phyloP scores from a whole-genome alignment of 345 rosid species.

The Citrus sp. region DNA sequence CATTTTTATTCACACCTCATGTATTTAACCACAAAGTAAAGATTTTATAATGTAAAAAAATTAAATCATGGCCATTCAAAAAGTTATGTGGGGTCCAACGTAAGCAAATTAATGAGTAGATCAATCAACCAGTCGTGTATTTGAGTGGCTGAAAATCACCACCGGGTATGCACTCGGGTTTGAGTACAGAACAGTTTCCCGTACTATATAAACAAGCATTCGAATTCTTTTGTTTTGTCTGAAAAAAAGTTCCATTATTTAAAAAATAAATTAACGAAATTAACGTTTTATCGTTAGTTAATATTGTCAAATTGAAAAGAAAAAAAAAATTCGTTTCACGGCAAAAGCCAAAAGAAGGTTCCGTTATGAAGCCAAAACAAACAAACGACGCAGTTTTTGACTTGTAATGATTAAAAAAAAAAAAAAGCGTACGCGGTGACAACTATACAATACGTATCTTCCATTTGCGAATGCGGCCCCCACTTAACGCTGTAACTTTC shows the following conservation, averaged over 20 bases:
- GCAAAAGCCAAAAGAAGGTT: neutral
- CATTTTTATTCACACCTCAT: neutral
- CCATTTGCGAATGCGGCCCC: neutral
- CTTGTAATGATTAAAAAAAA: no score
- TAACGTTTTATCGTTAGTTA: no score
- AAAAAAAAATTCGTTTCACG: neutral
- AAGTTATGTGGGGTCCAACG: neutral
- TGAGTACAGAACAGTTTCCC: neutral
- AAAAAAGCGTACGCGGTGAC: neutral
- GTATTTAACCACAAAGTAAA: neutral
- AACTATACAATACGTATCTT: neutral
- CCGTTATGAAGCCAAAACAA: neutral
- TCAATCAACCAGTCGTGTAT: neutral
- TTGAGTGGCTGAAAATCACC: neutral
- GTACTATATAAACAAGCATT: neutral
- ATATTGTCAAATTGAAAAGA: no score
- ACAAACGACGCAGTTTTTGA: neutral
- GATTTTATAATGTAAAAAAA: neutral
- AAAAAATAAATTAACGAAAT: no score
- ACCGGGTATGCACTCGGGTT: neutral
- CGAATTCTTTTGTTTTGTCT: neutral
- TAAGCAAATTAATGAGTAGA: neutral
- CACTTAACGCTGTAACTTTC: neutral
- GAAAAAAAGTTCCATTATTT: no score
- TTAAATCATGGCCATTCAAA: neutral